Base-by-base conservation (phyloP, 202 grass and related monocot genomes). In the Zoysia matrella region DNA sequence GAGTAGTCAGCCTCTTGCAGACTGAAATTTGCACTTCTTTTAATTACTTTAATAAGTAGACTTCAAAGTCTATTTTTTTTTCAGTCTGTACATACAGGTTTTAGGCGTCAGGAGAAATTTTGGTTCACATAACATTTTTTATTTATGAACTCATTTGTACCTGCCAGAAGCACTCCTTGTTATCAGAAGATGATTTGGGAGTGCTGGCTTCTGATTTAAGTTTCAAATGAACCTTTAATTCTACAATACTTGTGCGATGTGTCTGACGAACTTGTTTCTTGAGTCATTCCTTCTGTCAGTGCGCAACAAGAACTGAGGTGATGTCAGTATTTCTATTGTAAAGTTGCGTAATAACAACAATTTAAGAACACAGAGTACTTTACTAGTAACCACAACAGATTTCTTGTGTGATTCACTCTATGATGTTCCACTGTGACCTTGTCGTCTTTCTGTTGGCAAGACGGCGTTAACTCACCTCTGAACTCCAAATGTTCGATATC, bases 121-220 rank as follows among this genome's bases (percentile, higher is more conserved):
- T 90, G 82, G 54, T 90, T 79, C 67, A 36, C 71, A 48, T 82
- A 60, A 72, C 82, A 65, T 80, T 88, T 80, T 89, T 86, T 2
- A 76, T 88, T 89, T 69, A 78, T 87, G 47, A 63, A 79, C 56
- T 86, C 50, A 66, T 68, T 77, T 87, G 57, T 83, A 91, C 62
- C 83, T 75, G 88, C 69, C 80, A 83, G 74, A 82, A 88, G 85
- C 79, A 90, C 77, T 90, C 72, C 81, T 82, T 77, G 83, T 95
- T 95, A 90, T 92, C 85, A 86, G 77, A 95, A 95, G 88, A 88
- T 95, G 90, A 92, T 92, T 69, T 66, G 83, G 77, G 69, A 76
- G 70, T 76, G 72, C 67, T 92, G 71, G 65, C 66, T 71, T 77
- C 63, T 14, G 53, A 66, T 74, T 71, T 22, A 81, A 75, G 75